Evolutionary conservation across 1,284 basidiomycete genomes (phyloP), one percentile per base, ranked within the genome.

Genomic region (Cystobasidium pallidum): DNA sequence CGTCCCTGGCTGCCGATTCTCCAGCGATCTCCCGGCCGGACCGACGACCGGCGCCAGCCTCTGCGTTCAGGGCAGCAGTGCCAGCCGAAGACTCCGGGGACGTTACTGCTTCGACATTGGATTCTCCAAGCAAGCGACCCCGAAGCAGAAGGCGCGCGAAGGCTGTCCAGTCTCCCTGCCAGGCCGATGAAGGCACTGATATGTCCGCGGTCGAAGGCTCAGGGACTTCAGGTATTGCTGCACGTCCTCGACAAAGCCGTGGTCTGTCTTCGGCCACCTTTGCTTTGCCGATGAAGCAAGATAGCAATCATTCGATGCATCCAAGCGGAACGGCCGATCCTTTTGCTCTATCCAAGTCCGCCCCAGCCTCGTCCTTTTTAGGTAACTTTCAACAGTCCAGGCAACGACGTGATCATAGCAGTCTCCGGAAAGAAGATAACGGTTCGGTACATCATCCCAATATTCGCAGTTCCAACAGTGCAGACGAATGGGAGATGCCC

Each of bases 401-500:
- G 17, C 41, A 39, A 43, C 63, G 45, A 10, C 30, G 45, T 30
- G 45, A 26, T 34, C 17, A 36, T 26, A 61, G 19, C n/a, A 70
- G 28, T n/a, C 19, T 26, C 19, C 52, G 43, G 13, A 64, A 24
- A n/a, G n/a, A 32, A 28, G n/a, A 24, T n/a, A 26, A 21, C 28
- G 11, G 52, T 19, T 30, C 21, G 3, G 24, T 13, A 15, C 30
- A 24, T 28, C 34, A 66, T 66, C 64, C 21, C 24, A n/a, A 28
- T n/a, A 63, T 62, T 70, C 66, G 66, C 66, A 39, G 66, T 70
- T 70, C 68, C 59, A 71, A 71, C 49, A 71, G 68, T 57, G 64
- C 63, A 65, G 71, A 73, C 71, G 63, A 61, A 47, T 74, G 73
- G 73, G 73, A 70, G 59, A 74, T 74, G 73, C 73, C 73, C 6